Evolutionary conservation across 2,329 filamentous ascomycete genomes (phyloP), one percentile per base, ranked within the genome.

Genomic region (Penicillium sp.): DNA sequence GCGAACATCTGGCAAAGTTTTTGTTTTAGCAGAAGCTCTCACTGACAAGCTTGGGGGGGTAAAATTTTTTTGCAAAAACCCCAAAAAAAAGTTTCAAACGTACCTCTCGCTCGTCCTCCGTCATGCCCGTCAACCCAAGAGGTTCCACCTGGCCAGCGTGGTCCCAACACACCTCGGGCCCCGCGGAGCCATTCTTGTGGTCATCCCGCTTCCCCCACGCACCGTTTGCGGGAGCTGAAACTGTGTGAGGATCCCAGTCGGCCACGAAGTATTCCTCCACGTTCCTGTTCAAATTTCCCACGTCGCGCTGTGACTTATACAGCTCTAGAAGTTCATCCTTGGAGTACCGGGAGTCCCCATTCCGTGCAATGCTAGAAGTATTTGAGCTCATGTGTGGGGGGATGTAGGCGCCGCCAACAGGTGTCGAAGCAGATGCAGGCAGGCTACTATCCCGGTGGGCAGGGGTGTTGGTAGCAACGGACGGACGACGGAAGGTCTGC

Each of bases 151-250:
- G 81, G 22, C 89, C 91, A 55, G 82, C 81, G 54, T 83, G 76
- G 68, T 96, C 90, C 94, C 93, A 99, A 72, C 92, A 97, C 40
- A 93, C 84, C 58, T 94, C 91, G n/a, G 92, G 90, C 42, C 93
- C 92, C 67, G 89, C 85, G 54, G 86, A 86, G 58, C 82, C 79
- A 59, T 88, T 85, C 69, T 91, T 88, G 55, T 82, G 83, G 60
- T 97, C 92, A 54, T 84, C 83, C 62, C 80, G 82, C 72, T 92
- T 91, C 48, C 89, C 89, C 91, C 91, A 96, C 50, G 84, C 83
- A 24, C 71, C 86, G 75, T 72, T 83, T 64, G 61, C 81, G 66
- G 69, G 66, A 31, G 87, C 86, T 63, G 91, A 92, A 39, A 85
- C 77, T 47, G 86, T 82, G 54, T 86, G 83, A 27, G 92, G 90